These are phyloP conservation scores for Naganishia albida DNA, from an alignment of 1,284 basidiomycete genomes.

Conservation along the genomic window DNA sequence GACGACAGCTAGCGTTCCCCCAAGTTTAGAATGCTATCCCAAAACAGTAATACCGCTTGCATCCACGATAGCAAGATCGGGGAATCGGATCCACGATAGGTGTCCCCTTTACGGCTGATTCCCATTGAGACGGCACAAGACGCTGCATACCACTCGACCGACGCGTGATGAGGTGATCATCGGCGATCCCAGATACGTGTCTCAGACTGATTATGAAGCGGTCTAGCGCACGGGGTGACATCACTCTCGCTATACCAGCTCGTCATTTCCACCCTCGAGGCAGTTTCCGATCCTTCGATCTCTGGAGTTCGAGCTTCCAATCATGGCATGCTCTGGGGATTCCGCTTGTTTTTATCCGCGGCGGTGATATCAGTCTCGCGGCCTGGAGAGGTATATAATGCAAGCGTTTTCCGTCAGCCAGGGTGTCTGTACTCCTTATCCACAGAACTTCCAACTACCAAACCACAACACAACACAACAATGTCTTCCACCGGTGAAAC, in stretches of 20 bases:
- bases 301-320: conserved; percentile 4
- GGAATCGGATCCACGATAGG: not conserved
- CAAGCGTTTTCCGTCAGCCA: not conserved
- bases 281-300: not conserved
- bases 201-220: conserved; percentile 5
- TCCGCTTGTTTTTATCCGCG: not conserved
- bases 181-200: conserved; percentile 14
- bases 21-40: conserved; percentile 9
- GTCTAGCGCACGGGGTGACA: not conserved
- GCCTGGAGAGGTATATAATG: conserved; percentile 7
- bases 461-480: conserved; percentile 36
- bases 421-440: not conserved
- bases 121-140: too few species aligned
- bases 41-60: conserved; percentile 21
- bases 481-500: conserved; percentile 43
- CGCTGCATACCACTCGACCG: too few species aligned
- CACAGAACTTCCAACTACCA: conserved; percentile 27
- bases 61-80: not conserved
- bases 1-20: not conserved
- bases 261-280: not conserved
- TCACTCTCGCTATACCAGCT: not conserved
- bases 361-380: not conserved
- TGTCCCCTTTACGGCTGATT: too few species aligned
- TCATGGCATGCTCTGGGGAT: not conserved
- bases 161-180: not conserved